Evolutionary conservation across 148 eudicot species (phyloP), one percentile per base, ranked within the genome.

Genomic region (Camellia granthamiana): DNA sequence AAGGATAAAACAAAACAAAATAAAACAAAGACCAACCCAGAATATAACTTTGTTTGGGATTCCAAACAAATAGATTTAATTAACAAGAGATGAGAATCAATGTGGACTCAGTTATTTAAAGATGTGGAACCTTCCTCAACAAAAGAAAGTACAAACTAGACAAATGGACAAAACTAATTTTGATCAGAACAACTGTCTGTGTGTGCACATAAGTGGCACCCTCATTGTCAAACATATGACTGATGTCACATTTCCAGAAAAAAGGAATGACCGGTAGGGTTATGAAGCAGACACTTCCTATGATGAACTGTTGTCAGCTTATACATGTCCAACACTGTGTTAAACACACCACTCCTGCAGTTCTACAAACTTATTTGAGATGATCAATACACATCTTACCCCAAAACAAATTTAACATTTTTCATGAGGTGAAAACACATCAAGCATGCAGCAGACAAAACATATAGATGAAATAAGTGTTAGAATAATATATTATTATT

Each of bases 11-110:
- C 55, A 72, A 52, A 11, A 74, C 19, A 74, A 30, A 23, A 23
- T 23, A 23, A 51, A 74, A 80, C 77, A 80, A 63, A 73, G 5
- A 41, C 77, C 81, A 69, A 41, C 75, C 54, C 38, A 78, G 80
- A 67, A 78, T 78, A 78, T 67, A 54, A 78, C 80, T 78, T 78
- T 56, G 51, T 41, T 65, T 49, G 43, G 47, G 64, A 66, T 74
- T 80, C 78, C 65, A 63, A 74, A 80, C 60, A 72, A 15, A 72
- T 59, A 13, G 12, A 72, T 12, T 52, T 52, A 9, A 72, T 19
- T 21, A 21, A 75, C 23, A 2, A n/a, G 66, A 30, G 15, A 16
- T 15, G 2, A 41, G 49, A 42, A 61, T 60, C 41, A n/a, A 61
- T 0, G 44, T 14, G 21, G 54, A 44, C 7, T 10, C n/a, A 58